Base-by-base conservation (phyloP, 2,329 filamentous ascomycete genomes). In the Colletotrichum lindemuthianum region DNA sequence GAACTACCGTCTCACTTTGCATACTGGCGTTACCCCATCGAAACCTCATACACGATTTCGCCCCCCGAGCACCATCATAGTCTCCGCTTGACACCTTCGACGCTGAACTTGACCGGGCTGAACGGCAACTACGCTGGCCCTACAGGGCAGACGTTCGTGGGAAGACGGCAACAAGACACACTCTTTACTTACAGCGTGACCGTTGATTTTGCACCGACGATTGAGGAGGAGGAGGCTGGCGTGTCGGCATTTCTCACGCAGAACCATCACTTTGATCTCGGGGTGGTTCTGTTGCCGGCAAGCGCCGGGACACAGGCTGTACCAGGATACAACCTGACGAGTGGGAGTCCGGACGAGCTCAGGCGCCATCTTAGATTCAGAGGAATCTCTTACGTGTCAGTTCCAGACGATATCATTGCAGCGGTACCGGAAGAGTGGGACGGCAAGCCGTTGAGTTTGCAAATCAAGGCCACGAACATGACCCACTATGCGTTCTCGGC, bases 221-320 rank as follows among this genome's bases (percentile, higher is more conserved):
- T 58, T 0, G 48, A 70, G 0, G 78, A 79, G 0, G 79, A 84
- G 60, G 85, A 88, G 71, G 81, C 83, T 2, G 86, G 85, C 2
- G 75, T 87, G 7, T 81, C 81, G 0, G 76, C 81, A 0, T 88
- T 87, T 71, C 73, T 87, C 37, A 85, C 81, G 0, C 80, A 86
- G 70, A 80, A 82, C 68, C 81, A 86, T 61, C 84, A 87, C 60
- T 72, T 84, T 8, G 81, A 86, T 47, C 69, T 87, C 9, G 77
- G 79, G 1, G 64, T 82, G 8, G 75, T 77, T 24, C 53, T 53
- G 37, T 15, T 64, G 15, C 60, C 48, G 11, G 36, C 55, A 39
- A 60, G 13, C 11, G 7, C n/a, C 3, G 53, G 55, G 11, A 59
- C 41, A n/a, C 52, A 48, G 15, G 59, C 47, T 11, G 57, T 49